Conservation (phyloP, 192 early-diverging fungal species). For the Coemansia sp. region DNA sequence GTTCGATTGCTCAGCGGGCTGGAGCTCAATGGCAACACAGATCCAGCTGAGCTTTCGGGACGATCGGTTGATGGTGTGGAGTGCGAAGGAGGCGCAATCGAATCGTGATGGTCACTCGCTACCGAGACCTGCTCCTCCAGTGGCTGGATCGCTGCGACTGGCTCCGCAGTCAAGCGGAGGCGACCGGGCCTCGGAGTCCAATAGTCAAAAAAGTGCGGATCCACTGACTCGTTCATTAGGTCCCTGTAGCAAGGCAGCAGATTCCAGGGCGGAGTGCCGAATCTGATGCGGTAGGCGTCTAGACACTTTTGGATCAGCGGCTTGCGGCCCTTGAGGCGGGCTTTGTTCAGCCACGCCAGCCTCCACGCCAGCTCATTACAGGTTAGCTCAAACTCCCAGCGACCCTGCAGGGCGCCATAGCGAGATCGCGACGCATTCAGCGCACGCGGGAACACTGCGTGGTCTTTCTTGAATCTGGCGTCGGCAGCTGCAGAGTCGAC, state of each 20-base stretch:
- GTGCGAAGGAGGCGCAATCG: background rate
- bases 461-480: constrained; percentile 32
- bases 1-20: background rate
- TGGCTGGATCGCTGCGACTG: background rate
- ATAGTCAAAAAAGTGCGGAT: constrained; percentile 37
- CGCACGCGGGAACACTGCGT: constrained; percentile 55
- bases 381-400: constrained; percentile 82
- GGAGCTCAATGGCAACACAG: background rate
- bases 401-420: constrained; percentile 43
- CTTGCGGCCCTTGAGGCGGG: constrained; percentile 36
- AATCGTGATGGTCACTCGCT: background rate
- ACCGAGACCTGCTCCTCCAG: background rate
- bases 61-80: background rate
- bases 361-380: constrained; percentile 89
- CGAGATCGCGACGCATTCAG: constrained; percentile 34
- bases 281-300: constrained; percentile 50
- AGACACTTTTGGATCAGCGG: constrained; percentile 55
- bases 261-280: constrained; percentile 46
- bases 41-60: background rate
- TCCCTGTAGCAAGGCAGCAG: constrained; percentile 26
- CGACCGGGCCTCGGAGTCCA: constrained; percentile 40
- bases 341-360: constrained; percentile 74
- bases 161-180: background rate
- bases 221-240: constrained; percentile 30
- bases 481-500: constrained; percentile 21